Evolutionary conservation across 1,284 basidiomycete species (phyloP).

Genomic region (Hemileia vastatrix): DNA sequence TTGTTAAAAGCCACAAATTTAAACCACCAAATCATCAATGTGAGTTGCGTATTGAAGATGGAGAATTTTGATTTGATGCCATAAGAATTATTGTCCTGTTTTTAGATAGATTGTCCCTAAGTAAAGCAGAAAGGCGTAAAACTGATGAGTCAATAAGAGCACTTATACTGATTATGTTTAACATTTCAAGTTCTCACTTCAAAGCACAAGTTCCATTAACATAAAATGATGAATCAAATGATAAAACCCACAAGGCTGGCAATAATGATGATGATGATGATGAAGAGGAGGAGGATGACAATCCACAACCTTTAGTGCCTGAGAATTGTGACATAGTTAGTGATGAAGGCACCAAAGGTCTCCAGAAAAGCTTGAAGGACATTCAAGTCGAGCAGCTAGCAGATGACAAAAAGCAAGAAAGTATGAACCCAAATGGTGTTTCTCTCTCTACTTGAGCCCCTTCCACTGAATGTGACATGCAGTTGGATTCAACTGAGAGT

Average conservation of each 20-base stretch:
- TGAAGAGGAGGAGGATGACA: no score
- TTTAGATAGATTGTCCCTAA: constrained; percentile 16
- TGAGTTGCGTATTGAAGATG: constrained; percentile 19
- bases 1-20: constrained; percentile 18
- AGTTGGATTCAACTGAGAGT: no score
- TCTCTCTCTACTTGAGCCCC: no score
- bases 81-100: constrained; percentile 17
- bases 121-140: constrained; percentile 13
- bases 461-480: no score
- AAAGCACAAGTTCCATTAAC: constrained; percentile 22
- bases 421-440: no score
- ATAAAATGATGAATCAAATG: constrained; percentile 20
- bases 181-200: constrained; percentile 11
- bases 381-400: no score
- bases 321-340: no score
- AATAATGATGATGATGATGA: background rate
- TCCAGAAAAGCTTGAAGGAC: no score
- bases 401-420: no score
- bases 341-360: no score
- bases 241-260: constrained; percentile 6
- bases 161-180: constrained; percentile 18
- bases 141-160: constrained; percentile 21
- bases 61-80: constrained; percentile 19
- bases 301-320: no score
- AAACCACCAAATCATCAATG: constrained; percentile 10